Conservation (phyloP, 1,284 basidiomycete species). For the Mycena citricolor region DNA sequence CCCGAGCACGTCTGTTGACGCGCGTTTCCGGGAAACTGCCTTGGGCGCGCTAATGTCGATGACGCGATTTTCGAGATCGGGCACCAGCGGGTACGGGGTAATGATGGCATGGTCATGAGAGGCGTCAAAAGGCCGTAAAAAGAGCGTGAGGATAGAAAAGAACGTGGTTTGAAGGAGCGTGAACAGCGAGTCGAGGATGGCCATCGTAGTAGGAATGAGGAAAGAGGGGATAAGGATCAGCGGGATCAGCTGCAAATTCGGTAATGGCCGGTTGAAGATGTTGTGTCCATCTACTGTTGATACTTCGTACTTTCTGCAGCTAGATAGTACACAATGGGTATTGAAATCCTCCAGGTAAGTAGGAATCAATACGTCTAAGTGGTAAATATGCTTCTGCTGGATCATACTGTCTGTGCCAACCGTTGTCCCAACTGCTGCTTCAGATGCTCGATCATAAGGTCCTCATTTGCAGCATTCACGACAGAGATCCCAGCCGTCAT, state of each 20-base stretch:
- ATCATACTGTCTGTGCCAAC: constrained; percentile 21
- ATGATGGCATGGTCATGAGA: not conserved
- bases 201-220: not conserved
- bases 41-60: constrained; percentile 6
- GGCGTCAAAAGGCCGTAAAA: constrained; percentile 7
- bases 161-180: constrained; percentile 19
- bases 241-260: no score
- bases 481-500: constrained; percentile 28
- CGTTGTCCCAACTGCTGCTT: constrained; percentile 22
- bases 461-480: constrained; percentile 21
- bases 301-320: no score
- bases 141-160: constrained; percentile 15
- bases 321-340: no score
- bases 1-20: constrained; percentile 1
- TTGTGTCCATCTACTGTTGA: no score
- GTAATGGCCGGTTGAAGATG: no score
- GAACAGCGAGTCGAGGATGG: constrained; percentile 4
- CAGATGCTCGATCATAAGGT: constrained; percentile 25
- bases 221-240: no score
- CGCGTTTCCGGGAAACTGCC: not conserved
- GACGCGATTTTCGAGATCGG: constrained; percentile 10
- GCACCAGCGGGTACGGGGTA: constrained; percentile 16
- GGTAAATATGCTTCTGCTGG: no score
- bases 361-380: no score
- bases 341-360: no score